Conservation (phyloP, 495 filamentous ascomycete genomes). For the Xylaria venustula region DNA sequence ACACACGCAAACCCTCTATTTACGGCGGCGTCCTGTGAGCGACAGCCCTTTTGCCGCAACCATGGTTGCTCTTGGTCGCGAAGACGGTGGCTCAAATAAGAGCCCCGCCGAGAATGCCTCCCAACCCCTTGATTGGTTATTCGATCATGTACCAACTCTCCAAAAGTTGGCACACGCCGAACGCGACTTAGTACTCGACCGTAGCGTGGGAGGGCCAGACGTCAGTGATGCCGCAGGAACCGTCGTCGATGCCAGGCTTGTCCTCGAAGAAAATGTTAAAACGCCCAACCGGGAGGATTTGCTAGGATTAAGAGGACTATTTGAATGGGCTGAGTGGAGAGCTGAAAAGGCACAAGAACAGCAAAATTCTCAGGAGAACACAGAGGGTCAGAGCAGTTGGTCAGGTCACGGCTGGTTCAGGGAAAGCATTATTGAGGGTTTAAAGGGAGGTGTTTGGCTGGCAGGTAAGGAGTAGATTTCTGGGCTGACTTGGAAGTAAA, state of each 20-base stretch:
- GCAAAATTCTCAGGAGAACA: constrained; percentile 15
- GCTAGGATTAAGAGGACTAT: constrained; percentile 72
- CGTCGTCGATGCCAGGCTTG: constrained; percentile 74
- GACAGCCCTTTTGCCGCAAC: constrained; percentile 75
- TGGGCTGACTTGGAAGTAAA: background rate
- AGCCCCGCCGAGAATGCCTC: constrained; percentile 22
- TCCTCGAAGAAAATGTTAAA: constrained; percentile 62
- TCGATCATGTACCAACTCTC: constrained; percentile 55
- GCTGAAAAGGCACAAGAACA: constrained; percentile 25
- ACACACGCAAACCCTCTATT: constrained; percentile 71
- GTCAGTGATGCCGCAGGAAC: constrained; percentile 54
- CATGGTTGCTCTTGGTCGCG: constrained; percentile 61
- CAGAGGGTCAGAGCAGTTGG: constrained; percentile 17
- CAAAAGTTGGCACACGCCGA: constrained; percentile 71
- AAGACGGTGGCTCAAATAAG: constrained; percentile 32
- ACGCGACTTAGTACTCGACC: constrained; percentile 65
- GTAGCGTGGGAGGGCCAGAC: constrained; percentile 44
- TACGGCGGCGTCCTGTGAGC: constrained; percentile 71
- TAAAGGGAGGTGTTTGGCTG: constrained; percentile 58
- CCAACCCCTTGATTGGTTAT: constrained; percentile 71
- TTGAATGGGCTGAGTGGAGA: constrained; percentile 71
- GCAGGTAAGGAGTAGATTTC: constrained; percentile 33
- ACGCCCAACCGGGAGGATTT: constrained; percentile 66
- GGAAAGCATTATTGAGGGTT: constrained; percentile 51
- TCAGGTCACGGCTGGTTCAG: constrained; percentile 48